A percentile compares a stretch with the other conserved stretches of the same genome.
phyloP scores from a whole-genome alignment of 441 rosid species.

The Adansonia grandidieri region DNA sequence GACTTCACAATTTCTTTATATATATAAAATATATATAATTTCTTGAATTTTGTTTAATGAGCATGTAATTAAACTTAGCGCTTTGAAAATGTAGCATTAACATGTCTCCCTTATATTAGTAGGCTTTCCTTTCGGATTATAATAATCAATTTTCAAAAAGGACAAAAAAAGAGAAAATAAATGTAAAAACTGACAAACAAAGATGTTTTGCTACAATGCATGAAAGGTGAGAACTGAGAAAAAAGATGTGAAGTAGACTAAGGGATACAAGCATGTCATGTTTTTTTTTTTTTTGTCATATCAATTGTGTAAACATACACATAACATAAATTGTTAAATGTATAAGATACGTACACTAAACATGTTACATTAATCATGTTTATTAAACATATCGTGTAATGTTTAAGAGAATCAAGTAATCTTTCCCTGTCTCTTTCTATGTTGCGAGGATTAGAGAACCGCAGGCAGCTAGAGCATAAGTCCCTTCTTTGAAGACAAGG shows the following conservation, averaged over 20 bases:
- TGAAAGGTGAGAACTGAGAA: not conserved
- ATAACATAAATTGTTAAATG: not conserved
- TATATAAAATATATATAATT: too few relatives aligned
- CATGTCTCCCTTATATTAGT: too few relatives aligned
- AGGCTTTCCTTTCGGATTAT: not conserved
- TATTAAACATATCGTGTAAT: not conserved
- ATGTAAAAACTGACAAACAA: not conserved
- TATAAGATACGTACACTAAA: not conserved
- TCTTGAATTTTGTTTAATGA: too few relatives aligned
- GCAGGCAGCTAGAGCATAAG: constrained; percentile 79
- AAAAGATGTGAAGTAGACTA: not conserved
- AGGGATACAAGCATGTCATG: not conserved
- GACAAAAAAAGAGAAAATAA: not conserved
- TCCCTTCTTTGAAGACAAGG: constrained; percentile 75
- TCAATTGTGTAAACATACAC: not conserved
- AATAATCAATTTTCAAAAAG: too few relatives aligned
- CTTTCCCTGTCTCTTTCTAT: not conserved
- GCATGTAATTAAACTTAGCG: too few relatives aligned
- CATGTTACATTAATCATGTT: too few relatives aligned
- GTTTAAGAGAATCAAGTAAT: not conserved
- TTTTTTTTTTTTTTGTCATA: not conserved
- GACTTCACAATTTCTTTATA: too few relatives aligned
- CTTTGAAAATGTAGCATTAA: too few relatives aligned
- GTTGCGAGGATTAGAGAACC: constrained; percentile 65
- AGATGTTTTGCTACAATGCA: not conserved